Percentiles rank a stretch among this genome's conserved stretches.
Conservation (phyloP, 2,329 filamentous ascomycete species). For the Claviceps arundinis region DNA sequence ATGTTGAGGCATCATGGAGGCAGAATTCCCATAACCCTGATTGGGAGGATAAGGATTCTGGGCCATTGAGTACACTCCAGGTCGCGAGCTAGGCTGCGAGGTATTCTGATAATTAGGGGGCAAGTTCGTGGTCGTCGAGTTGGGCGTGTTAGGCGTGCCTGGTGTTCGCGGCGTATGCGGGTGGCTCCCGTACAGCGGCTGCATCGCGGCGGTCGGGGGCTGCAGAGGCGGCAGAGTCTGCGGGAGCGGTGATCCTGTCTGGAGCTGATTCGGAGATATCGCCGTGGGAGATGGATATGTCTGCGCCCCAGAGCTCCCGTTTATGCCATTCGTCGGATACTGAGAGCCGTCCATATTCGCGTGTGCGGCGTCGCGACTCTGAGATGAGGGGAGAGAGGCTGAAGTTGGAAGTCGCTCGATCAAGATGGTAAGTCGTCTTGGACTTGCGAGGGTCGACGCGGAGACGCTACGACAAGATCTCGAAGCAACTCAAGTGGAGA, state of each 20-base stretch:
- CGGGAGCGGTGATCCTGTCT: slow-evolving; percentile 32
- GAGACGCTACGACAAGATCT: slow-evolving; percentile 4
- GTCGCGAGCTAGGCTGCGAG: slow-evolving; percentile 32
- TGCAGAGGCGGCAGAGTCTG: slow-evolving; percentile 45
- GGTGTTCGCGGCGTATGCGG: slow-evolving; percentile 50
- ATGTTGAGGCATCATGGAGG: slow-evolving; percentile 52
- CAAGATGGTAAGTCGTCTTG: neutral
- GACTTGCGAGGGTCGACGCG: slow-evolving; percentile 2
- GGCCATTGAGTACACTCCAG: slow-evolving; percentile 41
- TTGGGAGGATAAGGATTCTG: slow-evolving; percentile 41
- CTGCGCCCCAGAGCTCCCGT: slow-evolving; percentile 34
- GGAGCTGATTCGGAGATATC: slow-evolving; percentile 38
- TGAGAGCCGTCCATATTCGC: slow-evolving; percentile 42
- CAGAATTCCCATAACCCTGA: slow-evolving; percentile 41
- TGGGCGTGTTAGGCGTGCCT: slow-evolving; percentile 49
- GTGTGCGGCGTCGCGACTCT: slow-evolving; percentile 20
- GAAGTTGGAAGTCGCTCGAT: neutral
- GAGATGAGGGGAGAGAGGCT: slow-evolving; percentile 5
- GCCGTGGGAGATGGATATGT: slow-evolving; percentile 39
- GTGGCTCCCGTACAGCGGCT: slow-evolving; percentile 40
- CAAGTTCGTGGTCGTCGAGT: slow-evolving; percentile 36
- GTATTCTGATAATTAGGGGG: slow-evolving; percentile 36
- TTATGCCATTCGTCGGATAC: slow-evolving; percentile 43
- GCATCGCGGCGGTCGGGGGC: slow-evolving; percentile 29
- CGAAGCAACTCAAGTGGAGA: slow-evolving; percentile 8